Conservation (phyloP, 441 rosid species). For the Erodium moschatum region DNA sequence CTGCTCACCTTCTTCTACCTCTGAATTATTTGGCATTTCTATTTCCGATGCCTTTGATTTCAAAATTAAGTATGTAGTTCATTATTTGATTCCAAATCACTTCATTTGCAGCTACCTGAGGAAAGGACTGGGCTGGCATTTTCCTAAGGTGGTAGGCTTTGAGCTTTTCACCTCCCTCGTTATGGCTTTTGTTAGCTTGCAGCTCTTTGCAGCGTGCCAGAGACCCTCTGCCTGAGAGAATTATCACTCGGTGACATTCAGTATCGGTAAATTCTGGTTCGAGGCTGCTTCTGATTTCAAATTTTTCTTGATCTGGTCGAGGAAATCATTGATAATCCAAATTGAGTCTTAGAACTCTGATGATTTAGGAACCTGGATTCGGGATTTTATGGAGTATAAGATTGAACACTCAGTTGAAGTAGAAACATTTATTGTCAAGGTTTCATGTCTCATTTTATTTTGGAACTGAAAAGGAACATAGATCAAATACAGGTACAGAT, state of each 20-base stretch:
- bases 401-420: too few relatives aligned
- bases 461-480: too few relatives aligned
- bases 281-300: not conserved
- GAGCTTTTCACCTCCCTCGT: not conserved
- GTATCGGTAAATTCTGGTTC: not conserved
- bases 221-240: not conserved
- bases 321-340: not conserved
- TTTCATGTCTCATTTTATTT: too few relatives aligned
- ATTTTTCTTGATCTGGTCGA: not conserved
- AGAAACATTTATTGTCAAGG: too few relatives aligned
- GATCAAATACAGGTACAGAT: too few relatives aligned
- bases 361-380: not conserved
- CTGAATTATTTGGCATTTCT: too few relatives aligned
- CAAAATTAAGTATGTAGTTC: not conserved
- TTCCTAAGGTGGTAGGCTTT: slow-evolving; percentile 6
- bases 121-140: not conserved
- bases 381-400: not conserved
- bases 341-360: not conserved
- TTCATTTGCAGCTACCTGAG: not conserved
- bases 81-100: not conserved
- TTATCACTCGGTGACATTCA: too few relatives aligned
- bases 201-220: slow-evolving; percentile 2
- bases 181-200: not conserved
- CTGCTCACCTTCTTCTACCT: not conserved
- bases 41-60: not conserved